phyloP scores from a whole-genome alignment of 2,329 filamentous ascomycete genomes.

The Neofusicoccum sp. region DNA sequence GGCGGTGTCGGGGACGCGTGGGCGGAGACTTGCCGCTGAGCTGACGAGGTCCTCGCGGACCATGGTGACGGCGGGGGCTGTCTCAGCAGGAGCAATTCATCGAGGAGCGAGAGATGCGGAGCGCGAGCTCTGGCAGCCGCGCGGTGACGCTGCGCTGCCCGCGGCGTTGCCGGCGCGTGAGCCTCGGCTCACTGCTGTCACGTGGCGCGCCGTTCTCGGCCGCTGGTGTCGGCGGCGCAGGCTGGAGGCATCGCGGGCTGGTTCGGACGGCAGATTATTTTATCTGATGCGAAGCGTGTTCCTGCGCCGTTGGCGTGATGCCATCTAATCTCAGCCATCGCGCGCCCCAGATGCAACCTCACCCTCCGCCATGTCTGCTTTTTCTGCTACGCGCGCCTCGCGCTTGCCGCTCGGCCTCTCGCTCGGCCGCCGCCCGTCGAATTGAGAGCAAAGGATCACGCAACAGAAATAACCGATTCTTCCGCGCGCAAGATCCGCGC shows the following conservation, averaged over 20 bases:
- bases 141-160: slow-evolving; percentile 4
- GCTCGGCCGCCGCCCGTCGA: too few relatives aligned
- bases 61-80: slow-evolving; percentile 54
- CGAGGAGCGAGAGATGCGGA: background rate
- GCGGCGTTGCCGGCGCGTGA: background rate
- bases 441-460: background rate
- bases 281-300: background rate
- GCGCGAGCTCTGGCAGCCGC: background rate
- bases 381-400: background rate
- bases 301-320: background rate
- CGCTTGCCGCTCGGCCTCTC: too few relatives aligned
- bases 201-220: background rate
- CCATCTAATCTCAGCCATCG: background rate
- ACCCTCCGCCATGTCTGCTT: background rate
- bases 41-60: slow-evolving; percentile 91
- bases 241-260: background rate
- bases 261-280: background rate
- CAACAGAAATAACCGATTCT: background rate
- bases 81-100: slow-evolving; percentile 9
- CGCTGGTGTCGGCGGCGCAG: too few relatives aligned
- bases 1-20: background rate
- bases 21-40: slow-evolving; percentile 58
- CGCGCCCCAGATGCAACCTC: background rate
- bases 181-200: slow-evolving; percentile 1
- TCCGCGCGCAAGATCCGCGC: too few relatives aligned